Evolutionary conservation across 2,329 filamentous ascomycete species (phyloP).

Genomic region (Fusarium sp.): DNA sequence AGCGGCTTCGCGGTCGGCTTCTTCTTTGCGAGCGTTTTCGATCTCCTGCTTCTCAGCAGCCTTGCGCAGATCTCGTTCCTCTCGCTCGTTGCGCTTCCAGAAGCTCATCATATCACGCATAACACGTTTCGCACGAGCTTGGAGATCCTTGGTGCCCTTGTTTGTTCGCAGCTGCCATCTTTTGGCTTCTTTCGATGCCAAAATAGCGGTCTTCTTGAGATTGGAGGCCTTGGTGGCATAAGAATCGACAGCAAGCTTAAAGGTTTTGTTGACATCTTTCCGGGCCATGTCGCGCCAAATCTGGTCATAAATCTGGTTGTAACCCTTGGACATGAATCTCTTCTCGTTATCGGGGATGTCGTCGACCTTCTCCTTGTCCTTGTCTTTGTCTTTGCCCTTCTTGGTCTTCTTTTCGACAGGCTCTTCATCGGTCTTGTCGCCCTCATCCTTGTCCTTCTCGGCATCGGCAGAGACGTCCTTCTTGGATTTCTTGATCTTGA

Average conservation of each 20-base stretch:
- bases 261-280: constrained; percentile 93
- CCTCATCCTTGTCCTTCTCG: constrained; percentile 58
- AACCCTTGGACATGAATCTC: constrained; percentile 87
- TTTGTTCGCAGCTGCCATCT: constrained; percentile 98
- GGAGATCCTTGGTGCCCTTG: constrained; percentile 97
- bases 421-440: constrained; percentile 58
- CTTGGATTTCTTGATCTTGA: constrained; percentile 70
- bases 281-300: constrained; percentile 95
- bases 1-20: constrained; percentile 96
- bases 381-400: constrained; percentile 59
- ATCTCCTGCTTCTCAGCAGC: constrained; percentile 95
- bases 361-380: constrained; percentile 63
- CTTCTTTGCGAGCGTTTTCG: constrained; percentile 94
- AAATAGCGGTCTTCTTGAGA: constrained; percentile 94
- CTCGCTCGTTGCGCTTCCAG: constrained; percentile 98
- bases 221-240: constrained; percentile 92
- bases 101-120: constrained; percentile 99
- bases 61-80: constrained; percentile 94
- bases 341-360: constrained; percentile 67
- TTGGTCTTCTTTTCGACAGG: constrained; percentile 59
- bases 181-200: constrained; percentile 96
- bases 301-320: constrained; percentile 96
- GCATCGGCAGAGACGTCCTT: constrained; percentile 44
- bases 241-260: constrained; percentile 86
- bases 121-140: constrained; percentile 94